Conservation (phyloP, 2,329 filamentous ascomycete genomes). For the Curvularia sp. region DNA sequence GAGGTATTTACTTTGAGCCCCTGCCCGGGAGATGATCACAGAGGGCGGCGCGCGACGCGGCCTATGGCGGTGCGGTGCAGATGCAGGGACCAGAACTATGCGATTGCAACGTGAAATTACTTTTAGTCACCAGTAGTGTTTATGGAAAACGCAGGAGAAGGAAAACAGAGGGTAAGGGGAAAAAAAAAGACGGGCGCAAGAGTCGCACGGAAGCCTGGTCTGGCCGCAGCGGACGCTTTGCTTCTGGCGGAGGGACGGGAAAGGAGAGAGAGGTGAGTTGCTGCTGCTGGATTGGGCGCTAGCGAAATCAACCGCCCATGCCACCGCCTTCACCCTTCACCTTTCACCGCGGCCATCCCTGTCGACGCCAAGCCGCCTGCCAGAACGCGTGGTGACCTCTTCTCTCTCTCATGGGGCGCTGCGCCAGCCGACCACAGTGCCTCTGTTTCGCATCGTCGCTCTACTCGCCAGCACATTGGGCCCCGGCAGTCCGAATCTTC, state of each 20-base stretch:
- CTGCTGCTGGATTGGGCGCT: slow-evolving; percentile 20
- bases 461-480: slow-evolving; percentile 20
- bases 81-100: slow-evolving; percentile 27
- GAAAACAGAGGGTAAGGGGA: not conserved
- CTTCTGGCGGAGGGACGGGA: slow-evolving; percentile 18
- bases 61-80: slow-evolving; percentile 16
- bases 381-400: slow-evolving; percentile 7
- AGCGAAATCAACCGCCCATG: slow-evolving; percentile 30
- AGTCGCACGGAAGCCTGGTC: not conserved
- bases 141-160: not conserved
- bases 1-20: slow-evolving; percentile 30
- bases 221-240: not conserved
- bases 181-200: not conserved
- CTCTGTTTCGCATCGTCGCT: slow-evolving; percentile 22
- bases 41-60: slow-evolving; percentile 22
- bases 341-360: slow-evolving; percentile 1
- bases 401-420: not conserved
- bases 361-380: slow-evolving; percentile 13
- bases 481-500: slow-evolving; percentile 16
- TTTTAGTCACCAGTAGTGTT: slow-evolving; percentile 14
- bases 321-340: slow-evolving; percentile 5
- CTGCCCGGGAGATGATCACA: slow-evolving; percentile 24
- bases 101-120: slow-evolving; percentile 8
- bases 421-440: slow-evolving; percentile 1
- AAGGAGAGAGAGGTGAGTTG: slow-evolving; percentile 28